Percentiles rank a stretch among this genome's conserved stretches.
These are phyloP conservation scores for Termitomyces sp. DNA, from an alignment of 768 basidiomycete species.

Conservation along the genomic window DNA sequence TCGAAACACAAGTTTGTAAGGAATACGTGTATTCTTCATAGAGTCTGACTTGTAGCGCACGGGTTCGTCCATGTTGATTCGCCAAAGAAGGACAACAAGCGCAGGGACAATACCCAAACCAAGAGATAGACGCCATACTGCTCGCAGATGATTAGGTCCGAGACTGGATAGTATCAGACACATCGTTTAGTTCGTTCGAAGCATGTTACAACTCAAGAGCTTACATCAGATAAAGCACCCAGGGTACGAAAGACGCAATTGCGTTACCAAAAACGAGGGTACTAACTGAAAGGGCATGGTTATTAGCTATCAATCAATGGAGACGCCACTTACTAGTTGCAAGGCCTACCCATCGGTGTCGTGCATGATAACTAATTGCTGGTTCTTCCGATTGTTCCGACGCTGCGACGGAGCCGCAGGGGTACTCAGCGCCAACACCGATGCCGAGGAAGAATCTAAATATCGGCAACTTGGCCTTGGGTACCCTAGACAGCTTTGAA, in stretches of 20 bases:
- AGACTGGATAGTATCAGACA: conserved; percentile 61
- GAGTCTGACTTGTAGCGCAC: conserved; percentile 70
- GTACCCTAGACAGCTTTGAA: not conserved
- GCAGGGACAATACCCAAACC: conserved; percentile 83
- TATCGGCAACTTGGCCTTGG: not conserved
- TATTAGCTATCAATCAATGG: not conserved
- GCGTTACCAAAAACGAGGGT: conserved; percentile 87
- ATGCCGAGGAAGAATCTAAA: conserved; percentile 83
- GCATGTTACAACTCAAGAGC: not conserved
- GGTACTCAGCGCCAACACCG: conserved; percentile 88
- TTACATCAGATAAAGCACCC: conserved; percentile 83
- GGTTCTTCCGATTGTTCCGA: conserved; percentile 87
- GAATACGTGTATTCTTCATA: conserved; percentile 72
- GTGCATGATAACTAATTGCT: conserved; percentile 70
- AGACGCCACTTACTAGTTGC: conserved; percentile 63
- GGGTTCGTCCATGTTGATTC: conserved; percentile 79
- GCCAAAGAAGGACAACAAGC: conserved; percentile 77
- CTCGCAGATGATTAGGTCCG: conserved; percentile 72
- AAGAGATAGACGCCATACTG: conserved; percentile 83
- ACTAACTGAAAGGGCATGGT: conserved; percentile 43
- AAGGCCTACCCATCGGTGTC: conserved; percentile 81
- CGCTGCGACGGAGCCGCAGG: conserved; percentile 83
- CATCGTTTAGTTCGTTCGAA: too few species aligned
- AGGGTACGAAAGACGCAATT: conserved; percentile 72
- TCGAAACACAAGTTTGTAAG: conserved; percentile 73